phyloP scores from a whole-genome alignment of 2,329 filamentous ascomycete species.

The Paraconiothyrium brasiliense region DNA sequence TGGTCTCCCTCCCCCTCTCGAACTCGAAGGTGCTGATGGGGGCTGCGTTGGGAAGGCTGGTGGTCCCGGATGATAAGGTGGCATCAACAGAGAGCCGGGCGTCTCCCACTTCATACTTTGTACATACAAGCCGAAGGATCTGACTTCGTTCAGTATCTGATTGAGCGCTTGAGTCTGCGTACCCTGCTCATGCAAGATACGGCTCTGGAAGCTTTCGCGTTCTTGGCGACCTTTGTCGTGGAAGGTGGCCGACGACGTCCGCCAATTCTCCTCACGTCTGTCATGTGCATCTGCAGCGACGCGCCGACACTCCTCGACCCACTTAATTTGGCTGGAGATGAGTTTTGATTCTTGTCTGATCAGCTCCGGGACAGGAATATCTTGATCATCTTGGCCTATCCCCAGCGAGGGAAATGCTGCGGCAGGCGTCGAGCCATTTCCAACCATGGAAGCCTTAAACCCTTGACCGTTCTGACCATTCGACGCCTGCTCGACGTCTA shows the following conservation, averaged over 20 bases:
- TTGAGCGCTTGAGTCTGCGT: constrained; percentile 41
- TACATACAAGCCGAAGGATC: constrained; percentile 33
- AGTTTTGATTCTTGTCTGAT: constrained; percentile 36
- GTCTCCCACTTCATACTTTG: constrained; percentile 43
- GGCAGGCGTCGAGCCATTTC: constrained; percentile 14
- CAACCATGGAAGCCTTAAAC: constrained; percentile 14
- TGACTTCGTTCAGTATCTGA: constrained; percentile 40
- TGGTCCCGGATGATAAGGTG: constrained; percentile 23
- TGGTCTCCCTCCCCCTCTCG: constrained; percentile 4
- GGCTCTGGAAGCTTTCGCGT: constrained; percentile 47
- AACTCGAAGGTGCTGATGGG: constrained; percentile 2
- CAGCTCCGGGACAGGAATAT: constrained; percentile 25
- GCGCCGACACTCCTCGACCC: constrained; percentile 52
- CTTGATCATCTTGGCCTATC: constrained; percentile 21
- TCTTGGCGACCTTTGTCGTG: constrained; percentile 49
- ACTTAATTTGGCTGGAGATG: constrained; percentile 47
- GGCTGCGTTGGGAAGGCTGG: constrained; percentile 9
- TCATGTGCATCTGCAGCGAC: constrained; percentile 46
- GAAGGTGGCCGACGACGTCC: constrained; percentile 51
- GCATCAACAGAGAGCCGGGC: constrained; percentile 22
- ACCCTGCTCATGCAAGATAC: constrained; percentile 43
- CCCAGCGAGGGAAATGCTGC: constrained; percentile 27
- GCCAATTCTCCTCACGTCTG: constrained; percentile 52
- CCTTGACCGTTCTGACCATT: not conserved
- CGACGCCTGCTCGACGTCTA: constrained; percentile 13